Percentiles rank a stretch among this genome's conserved stretches.
These are phyloP conservation scores for Russula dissimulans DNA, from an alignment of 768 basidiomycete genomes.

Conservation along the genomic window DNA sequence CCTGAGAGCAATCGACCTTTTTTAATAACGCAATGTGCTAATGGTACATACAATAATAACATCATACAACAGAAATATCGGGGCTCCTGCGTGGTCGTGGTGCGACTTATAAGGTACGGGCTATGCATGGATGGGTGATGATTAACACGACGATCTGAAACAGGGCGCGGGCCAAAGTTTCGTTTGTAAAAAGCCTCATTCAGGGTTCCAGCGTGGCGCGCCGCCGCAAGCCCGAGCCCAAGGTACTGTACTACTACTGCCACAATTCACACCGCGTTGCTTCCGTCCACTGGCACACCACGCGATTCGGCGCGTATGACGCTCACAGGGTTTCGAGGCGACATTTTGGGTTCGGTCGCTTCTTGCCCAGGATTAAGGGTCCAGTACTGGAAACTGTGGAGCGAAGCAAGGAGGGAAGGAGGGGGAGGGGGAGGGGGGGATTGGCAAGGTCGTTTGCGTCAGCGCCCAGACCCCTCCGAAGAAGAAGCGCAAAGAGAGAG, in stretches of 20 bases:
- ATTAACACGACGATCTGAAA: neutral
- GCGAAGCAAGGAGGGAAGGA: neutral
- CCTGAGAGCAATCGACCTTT: no score
- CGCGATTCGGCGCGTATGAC: neutral
- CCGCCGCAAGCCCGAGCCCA: neutral
- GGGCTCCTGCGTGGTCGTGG: no score
- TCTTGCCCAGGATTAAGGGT: conserved; percentile 43
- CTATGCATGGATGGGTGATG: no score
- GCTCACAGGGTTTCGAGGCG: conserved; percentile 32
- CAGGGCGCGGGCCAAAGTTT: neutral
- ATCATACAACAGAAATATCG: no score
- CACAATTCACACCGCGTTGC: neutral
- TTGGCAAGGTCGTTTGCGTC: neutral
- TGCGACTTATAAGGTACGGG: no score
- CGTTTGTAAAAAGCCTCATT: neutral
- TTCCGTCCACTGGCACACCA: neutral
- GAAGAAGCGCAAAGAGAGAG: neutral
- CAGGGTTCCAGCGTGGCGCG: neutral
- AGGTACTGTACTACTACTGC: no score
- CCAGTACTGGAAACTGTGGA: conserved; percentile 40
- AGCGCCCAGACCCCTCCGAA: neutral
- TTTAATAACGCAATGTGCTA: no score
- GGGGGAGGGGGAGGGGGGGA: no score
- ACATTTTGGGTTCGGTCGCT: conserved; percentile 33
- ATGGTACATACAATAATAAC: no score